phyloP scores from a whole-genome alignment of 1,139 yeast genomes.

The Casaregolazyma lundiana region DNA sequence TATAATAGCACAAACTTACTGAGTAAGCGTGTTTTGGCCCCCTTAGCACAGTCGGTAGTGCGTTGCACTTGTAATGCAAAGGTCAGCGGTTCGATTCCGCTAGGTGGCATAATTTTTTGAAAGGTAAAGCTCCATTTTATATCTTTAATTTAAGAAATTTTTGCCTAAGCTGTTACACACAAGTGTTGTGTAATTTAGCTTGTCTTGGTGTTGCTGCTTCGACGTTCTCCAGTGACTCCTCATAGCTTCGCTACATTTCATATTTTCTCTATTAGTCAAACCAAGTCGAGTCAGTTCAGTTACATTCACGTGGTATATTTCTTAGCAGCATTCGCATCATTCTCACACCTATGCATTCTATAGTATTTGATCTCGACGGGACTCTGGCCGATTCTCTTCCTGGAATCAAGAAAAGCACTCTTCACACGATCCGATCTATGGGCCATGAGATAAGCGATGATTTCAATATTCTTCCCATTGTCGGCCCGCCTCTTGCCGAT shows the following conservation, averaged over 20 bases:
- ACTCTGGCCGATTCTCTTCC: background rate
- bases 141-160: background rate
- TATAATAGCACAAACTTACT: background rate
- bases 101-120: slow-evolving; percentile 42
- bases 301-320: background rate
- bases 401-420: background rate
- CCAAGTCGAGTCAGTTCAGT: too few species aligned
- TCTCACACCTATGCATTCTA: background rate
- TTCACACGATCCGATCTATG: background rate
- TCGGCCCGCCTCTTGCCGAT: background rate
- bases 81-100: slow-evolving; percentile 59
- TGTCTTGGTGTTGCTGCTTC: background rate
- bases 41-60: slow-evolving; percentile 60
- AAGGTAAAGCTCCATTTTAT: background rate
- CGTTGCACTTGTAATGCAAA: slow-evolving; percentile 66
- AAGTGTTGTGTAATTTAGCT: too few species aligned
- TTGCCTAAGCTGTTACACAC: too few species aligned
- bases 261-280: background rate
- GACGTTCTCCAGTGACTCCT: background rate
- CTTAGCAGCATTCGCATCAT: background rate
- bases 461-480: background rate
- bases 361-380: background rate
- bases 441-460: background rate
- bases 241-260: background rate
- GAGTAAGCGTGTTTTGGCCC: slow-evolving; percentile 32